Percentiles rank a stretch among this genome's conserved stretches.
Evolutionary conservation across 108 stramenopile species (phyloP).

Genomic region (Pseudonitzschia pungens): DNA sequence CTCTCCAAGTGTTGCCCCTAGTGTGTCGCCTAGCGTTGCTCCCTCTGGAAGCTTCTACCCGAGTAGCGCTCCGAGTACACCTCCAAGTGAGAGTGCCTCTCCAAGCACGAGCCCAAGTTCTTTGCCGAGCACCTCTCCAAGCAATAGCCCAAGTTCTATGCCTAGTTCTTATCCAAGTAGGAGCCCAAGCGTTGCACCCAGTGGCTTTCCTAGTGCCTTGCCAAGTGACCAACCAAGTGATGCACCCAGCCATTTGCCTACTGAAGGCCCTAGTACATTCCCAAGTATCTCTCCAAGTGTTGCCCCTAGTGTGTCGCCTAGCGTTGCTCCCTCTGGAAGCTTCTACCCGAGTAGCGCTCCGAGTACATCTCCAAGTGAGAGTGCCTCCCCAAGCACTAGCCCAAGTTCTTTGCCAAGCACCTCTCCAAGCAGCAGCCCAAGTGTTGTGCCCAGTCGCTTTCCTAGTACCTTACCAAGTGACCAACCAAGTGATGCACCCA

Average conservation of each 20-base stretch:
- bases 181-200: background rate
- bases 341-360: conserved; percentile 6
- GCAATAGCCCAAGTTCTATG: conserved; percentile 31
- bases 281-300: conserved; percentile 19
- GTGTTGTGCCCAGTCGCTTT: background rate
- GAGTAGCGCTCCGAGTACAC: conserved; percentile 19
- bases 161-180: background rate
- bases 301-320: conserved; percentile 37
- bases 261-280: conserved; percentile 10
- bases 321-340: conserved; percentile 15
- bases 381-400: background rate
- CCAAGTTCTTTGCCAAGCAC: background rate
- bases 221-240: conserved; percentile 19
- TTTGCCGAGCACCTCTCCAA: too few species aligned
- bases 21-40: conserved; percentile 47
- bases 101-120: conserved; percentile 55
- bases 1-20: conserved; percentile 5
- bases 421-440: background rate
- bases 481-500: background rate
- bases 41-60: conserved; percentile 25
- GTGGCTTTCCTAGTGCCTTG: background rate
- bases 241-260: conserved; percentile 36
- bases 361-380: background rate
- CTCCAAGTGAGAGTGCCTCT: conserved; percentile 50
- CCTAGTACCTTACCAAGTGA: background rate